Evolutionary conservation across 495 filamentous ascomycete species (phyloP).

Genomic region (Penicillium odoratum): DNA sequence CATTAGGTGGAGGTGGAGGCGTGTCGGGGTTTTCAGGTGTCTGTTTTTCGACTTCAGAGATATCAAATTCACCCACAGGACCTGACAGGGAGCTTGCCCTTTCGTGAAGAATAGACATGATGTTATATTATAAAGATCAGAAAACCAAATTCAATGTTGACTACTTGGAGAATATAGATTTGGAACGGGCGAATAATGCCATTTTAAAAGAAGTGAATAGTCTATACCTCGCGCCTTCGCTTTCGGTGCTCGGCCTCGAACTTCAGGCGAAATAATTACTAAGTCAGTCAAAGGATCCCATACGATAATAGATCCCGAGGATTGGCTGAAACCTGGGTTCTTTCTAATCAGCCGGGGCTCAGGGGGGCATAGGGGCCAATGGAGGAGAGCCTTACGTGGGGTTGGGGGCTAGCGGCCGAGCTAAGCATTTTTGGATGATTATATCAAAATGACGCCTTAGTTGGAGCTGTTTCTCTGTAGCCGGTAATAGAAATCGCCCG

Average conservation of each 20-base stretch:
- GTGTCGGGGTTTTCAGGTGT: neutral
- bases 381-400: neutral
- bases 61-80: neutral
- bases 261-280: neutral
- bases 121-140: neutral
- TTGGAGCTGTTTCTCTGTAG: neutral
- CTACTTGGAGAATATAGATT: no score
- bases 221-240: neutral
- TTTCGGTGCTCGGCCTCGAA: neutral
- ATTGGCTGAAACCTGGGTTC: neutral
- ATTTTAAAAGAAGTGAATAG: neutral
- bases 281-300: neutral
- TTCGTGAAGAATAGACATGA: neutral
- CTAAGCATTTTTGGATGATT: neutral
- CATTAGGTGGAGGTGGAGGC: conserved; percentile 1
- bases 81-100: neutral
- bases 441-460: neutral
- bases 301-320: no score
- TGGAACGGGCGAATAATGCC: neutral
- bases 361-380: neutral
- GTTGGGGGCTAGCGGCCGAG: neutral
- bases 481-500: neutral
- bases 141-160: neutral
- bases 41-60: conserved; percentile 1
- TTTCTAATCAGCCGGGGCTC: neutral